Percentiles rank a stretch among this genome's conserved stretches.
Evolutionary conservation across 2,329 filamentous ascomycete genomes (phyloP).

Genomic region (Botrytis fragariae): DNA sequence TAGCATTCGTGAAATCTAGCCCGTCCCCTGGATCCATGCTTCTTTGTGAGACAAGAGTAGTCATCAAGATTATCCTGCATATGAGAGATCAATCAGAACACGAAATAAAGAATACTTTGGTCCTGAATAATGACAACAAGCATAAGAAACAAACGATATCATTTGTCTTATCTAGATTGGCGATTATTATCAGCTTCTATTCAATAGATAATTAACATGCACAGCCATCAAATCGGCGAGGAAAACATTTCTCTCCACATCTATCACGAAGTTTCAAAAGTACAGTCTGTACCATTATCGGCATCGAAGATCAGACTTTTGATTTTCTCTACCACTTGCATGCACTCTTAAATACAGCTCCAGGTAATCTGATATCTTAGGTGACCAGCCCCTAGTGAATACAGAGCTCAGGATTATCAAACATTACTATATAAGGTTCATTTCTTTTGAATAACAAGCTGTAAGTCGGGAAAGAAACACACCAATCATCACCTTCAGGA

Average conservation of each 20-base stretch:
- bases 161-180: not conserved
- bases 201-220: accelerated
- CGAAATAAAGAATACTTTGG: too few relatives aligned
- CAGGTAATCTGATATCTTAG: not conserved
- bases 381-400: not conserved
- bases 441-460: not conserved
- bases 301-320: not conserved
- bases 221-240: not conserved
- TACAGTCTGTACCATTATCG: not conserved
- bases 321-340: not conserved
- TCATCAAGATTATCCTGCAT: not conserved
- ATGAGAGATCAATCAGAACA: not conserved
- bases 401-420: not conserved
- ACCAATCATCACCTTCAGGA: too few relatives aligned
- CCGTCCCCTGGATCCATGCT: not conserved
- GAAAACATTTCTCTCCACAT: not conserved
- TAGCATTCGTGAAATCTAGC: not conserved
- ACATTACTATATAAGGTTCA: not conserved
- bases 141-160: too few relatives aligned
- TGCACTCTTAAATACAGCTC: not conserved
- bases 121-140: too few relatives aligned
- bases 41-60: not conserved
- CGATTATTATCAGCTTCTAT: not conserved
- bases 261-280: not conserved
- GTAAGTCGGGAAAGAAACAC: not conserved